Conservation (phyloP, 768 basidiomycete species). For the Agrocybe pediades region DNA sequence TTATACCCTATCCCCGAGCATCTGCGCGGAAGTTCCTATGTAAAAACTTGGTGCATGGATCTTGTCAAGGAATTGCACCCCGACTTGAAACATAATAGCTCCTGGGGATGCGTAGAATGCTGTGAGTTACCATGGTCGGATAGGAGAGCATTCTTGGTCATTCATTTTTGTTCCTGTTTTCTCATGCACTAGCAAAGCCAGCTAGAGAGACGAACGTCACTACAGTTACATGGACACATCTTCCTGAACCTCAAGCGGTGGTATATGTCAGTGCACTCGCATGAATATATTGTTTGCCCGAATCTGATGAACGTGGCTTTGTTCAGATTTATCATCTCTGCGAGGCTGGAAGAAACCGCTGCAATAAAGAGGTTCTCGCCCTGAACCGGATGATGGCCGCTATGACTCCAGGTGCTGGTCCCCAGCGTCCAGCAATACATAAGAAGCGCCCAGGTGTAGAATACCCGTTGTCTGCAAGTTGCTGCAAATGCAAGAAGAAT, state of each 20-base stretch:
- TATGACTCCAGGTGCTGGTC: neutral
- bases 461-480: neutral
- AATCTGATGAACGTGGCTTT: neutral
- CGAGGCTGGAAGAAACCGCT: slow-evolving; percentile 10
- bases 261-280: neutral
- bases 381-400: neutral
- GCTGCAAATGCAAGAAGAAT: neutral
- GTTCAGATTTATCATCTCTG: slow-evolving; percentile 12
- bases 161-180: neutral
- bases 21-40: neutral
- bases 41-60: neutral
- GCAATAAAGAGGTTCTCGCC: neutral
- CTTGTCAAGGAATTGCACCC: neutral
- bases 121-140: too few relatives aligned
- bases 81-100: neutral
- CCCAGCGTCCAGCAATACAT: neutral
- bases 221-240: neutral
- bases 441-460: neutral
- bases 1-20: neutral
- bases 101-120: neutral
- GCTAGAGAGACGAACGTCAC: neutral
- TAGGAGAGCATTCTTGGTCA: neutral
- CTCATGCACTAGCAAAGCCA: neutral
- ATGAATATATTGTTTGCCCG: neutral
- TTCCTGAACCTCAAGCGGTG: neutral